Percentiles rank a stretch among this genome's conserved stretches.
Conservation (phyloP, 495 filamentous ascomycete genomes). For the Podospora comata region DNA sequence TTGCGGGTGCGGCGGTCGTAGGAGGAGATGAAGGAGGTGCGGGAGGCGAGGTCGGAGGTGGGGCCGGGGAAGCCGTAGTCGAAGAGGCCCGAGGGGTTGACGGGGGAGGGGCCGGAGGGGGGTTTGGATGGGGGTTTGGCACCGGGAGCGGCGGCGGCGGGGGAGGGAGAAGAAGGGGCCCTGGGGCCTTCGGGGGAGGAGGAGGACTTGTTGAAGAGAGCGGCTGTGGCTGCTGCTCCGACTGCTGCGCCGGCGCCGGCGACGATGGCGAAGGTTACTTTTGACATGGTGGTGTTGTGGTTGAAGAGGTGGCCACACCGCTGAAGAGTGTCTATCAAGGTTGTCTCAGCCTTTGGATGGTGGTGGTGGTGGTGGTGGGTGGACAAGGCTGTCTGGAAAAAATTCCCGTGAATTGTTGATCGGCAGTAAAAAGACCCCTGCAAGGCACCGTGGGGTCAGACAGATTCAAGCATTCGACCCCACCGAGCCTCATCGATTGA, state of each 20-base stretch:
- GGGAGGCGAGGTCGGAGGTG: constrained; percentile 72
- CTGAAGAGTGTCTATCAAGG: constrained; percentile 4
- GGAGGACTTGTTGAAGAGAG: constrained; percentile 66
- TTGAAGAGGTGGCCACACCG: constrained; percentile 2
- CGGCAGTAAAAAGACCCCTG: constrained; percentile 4
- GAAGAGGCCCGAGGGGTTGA: constrained; percentile 86
- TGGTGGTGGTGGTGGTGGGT: not conserved
- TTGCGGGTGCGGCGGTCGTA: constrained; percentile 92
- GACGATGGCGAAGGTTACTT: constrained; percentile 80
- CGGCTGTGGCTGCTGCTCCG: constrained; percentile 73
- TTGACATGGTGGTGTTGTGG: constrained; percentile 61
- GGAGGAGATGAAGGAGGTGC: constrained; percentile 71
- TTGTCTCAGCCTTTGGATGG: constrained; percentile 2
- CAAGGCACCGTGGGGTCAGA: not conserved
- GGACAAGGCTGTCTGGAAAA: not conserved
- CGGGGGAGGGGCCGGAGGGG: constrained; percentile 50
- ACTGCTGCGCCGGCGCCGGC: constrained; percentile 86
- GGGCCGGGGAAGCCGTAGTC: constrained; percentile 98
- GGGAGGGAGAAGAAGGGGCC: constrained; percentile 41
- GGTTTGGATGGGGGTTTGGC: constrained; percentile 46
- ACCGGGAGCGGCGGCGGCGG: constrained; percentile 34
- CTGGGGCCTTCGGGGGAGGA: constrained; percentile 50
- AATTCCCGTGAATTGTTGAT: not conserved
- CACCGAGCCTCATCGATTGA: not conserved
- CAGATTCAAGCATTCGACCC: not conserved